Percentiles rank a stretch among this genome's conserved stretches.
These are phyloP conservation scores for Yamadazyma akitaensis DNA, from an alignment of 805 yeast genomes.

Conservation along the genomic window DNA sequence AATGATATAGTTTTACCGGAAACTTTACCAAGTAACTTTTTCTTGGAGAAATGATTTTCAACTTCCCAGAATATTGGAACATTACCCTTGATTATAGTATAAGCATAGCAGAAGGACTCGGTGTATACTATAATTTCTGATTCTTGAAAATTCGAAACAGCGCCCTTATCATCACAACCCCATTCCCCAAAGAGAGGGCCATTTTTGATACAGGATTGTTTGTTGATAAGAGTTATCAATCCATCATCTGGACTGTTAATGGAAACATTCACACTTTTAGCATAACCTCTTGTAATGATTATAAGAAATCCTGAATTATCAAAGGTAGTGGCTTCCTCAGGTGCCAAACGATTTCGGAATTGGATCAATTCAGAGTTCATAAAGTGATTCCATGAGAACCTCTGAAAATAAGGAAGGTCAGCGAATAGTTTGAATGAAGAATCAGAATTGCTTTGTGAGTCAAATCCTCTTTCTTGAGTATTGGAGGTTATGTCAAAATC, in stretches of 20 bases:
- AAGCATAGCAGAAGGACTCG: slow-evolving; percentile 39
- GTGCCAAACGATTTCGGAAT: slow-evolving; percentile 43
- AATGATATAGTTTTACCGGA: slow-evolving; percentile 42
- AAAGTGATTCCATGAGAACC: slow-evolving; percentile 52
- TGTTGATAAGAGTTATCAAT: slow-evolving; percentile 47
- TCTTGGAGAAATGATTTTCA: slow-evolving; percentile 39
- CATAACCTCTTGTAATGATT: slow-evolving; percentile 51
- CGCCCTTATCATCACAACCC: slow-evolving; percentile 57
- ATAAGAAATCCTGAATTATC: slow-evolving; percentile 48
- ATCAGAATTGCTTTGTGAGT: neutral
- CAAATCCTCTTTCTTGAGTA: slow-evolving; percentile 63
- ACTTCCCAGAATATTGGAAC: slow-evolving; percentile 56
- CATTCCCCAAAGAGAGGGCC: slow-evolving; percentile 55
- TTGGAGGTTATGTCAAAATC: slow-evolving; percentile 88
- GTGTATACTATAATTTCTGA: slow-evolving; percentile 48
- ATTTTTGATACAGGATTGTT: slow-evolving; percentile 46
- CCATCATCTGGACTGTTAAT: slow-evolving; percentile 31
- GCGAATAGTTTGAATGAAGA: slow-evolving; percentile 22
- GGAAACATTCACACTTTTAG: slow-evolving; percentile 39
- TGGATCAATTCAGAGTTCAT: slow-evolving; percentile 45
- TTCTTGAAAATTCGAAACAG: slow-evolving; percentile 50
- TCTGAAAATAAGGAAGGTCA: slow-evolving; percentile 40
- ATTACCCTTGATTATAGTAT: slow-evolving; percentile 49
- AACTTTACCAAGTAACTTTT: slow-evolving; percentile 28
- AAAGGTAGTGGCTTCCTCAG: slow-evolving; percentile 37